Percentiles rank a stretch among this genome's conserved stretches.
phyloP scores from a whole-genome alignment of 192 early-diverging fungal genomes.

The Coemansia sp. region DNA sequence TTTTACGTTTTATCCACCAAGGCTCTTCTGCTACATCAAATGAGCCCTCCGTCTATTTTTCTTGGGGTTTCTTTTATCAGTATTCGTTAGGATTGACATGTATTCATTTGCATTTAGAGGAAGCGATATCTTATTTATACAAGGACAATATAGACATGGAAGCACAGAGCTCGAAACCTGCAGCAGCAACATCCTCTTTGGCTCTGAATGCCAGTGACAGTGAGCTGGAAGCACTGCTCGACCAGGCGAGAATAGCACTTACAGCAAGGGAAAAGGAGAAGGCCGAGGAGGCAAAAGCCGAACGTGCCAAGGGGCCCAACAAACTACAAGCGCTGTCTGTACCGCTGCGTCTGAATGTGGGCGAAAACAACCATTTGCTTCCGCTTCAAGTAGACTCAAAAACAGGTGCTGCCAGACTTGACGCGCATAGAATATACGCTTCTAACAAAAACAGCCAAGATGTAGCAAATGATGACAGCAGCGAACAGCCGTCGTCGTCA shows the following conservation, averaged over 20 bases:
- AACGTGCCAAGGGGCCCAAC: background rate
- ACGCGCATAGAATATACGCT: constrained; percentile 10
- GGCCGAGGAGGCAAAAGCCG: background rate
- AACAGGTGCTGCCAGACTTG: constrained; percentile 35
- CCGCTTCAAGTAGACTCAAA: constrained; percentile 16
- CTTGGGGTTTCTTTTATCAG: background rate
- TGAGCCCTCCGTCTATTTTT: background rate
- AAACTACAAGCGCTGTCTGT: constrained; percentile 22
- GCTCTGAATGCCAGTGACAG: constrained; percentile 26
- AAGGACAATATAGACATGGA: background rate
- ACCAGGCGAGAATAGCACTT: constrained; percentile 37
- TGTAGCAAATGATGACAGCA: background rate
- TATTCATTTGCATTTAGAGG: background rate
- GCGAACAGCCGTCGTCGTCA: background rate
- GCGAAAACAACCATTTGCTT: background rate
- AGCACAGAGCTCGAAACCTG: background rate
- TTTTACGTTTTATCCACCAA: background rate
- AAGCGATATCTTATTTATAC: background rate
- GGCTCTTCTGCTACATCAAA: no score
- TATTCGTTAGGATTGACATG: no score
- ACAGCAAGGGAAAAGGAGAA: constrained; percentile 13
- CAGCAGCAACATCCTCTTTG: background rate
- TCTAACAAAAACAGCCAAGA: no score
- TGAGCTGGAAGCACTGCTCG: constrained; percentile 38
- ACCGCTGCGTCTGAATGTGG: constrained; percentile 27